Percentiles rank a stretch among this genome's conserved stretches.
phyloP scores from a whole-genome alignment of 1,139 yeast genomes.

The Blastobotrys persicus region DNA sequence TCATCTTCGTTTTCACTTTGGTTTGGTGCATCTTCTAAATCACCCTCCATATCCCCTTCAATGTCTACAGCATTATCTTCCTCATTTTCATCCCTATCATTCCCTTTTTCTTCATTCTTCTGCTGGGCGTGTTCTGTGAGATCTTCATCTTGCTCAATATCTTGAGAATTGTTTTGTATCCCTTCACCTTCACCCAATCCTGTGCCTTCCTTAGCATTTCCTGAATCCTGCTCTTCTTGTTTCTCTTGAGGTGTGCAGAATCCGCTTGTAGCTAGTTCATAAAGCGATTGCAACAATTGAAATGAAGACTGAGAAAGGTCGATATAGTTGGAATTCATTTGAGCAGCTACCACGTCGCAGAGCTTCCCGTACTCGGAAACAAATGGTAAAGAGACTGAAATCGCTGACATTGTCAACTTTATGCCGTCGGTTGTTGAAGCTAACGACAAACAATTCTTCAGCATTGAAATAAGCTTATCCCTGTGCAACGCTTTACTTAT shows the following conservation, averaged over 20 bases:
- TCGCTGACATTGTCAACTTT: not conserved
- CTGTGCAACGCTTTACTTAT: conserved; percentile 29
- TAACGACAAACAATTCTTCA: not conserved
- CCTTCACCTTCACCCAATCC: conserved; percentile 98
- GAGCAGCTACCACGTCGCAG: conserved; percentile 21
- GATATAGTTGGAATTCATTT: conserved; percentile 22
- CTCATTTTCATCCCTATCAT: conserved; percentile 55
- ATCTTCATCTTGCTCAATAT: conserved; percentile 91
- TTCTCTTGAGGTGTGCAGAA: conserved; percentile 89
- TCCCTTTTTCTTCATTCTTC: conserved; percentile 71
- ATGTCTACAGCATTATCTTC: conserved; percentile 79
- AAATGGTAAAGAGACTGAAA: conserved; percentile 28
- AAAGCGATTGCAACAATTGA: conserved; percentile 54
- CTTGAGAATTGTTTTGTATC: conserved; percentile 74
- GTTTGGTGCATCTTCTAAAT: conserved; percentile 70
- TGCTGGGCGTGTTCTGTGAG: conserved; percentile 84
- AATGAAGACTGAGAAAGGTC: conserved; percentile 61
- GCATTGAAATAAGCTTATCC: not conserved
- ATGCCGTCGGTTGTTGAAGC: conserved; percentile 18
- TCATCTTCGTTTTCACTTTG: conserved; percentile 51
- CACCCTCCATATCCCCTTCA: conserved; percentile 97
- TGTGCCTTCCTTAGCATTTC: conserved; percentile 62
- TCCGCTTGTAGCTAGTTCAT: conserved; percentile 72
- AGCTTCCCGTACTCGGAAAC: conserved; percentile 32
- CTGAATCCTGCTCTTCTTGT: conserved; percentile 57